Base-by-base conservation (phyloP, 2,329 filamentous ascomycete genomes). In the Diaporthe destruens region DNA sequence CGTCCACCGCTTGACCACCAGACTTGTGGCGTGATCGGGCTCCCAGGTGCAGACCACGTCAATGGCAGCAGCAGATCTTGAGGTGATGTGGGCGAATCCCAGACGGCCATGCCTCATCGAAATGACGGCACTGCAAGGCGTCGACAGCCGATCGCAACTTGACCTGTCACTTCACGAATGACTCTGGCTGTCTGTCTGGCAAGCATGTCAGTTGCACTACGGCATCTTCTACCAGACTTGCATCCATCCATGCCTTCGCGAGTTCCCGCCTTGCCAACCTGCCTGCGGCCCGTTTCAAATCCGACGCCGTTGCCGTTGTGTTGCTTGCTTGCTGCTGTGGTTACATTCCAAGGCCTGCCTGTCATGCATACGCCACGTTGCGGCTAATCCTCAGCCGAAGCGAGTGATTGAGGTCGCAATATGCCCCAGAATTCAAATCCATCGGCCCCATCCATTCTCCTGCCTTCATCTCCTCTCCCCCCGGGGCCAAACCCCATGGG, bases 161-260 rank as follows among this genome's bases (percentile, higher is more conserved):
- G 61, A 65, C 61, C 32, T 65, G 61, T 65, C 61, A 65, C 32
- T 16, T 65, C 44, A 65, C n/a, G n/a, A n/a, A n/a, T 51, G 44
- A 65, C 44, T 65, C 61, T 65, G 44, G 29, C 29, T 29, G 29
- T 2, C 29, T 29, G 29, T 29, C 29, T 29, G 29, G n/a, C n/a
- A n/a, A n/a, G n/a, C n/a, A n/a, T n/a, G n/a, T n/a, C n/a, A n/a
- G n/a, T n/a, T n/a, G n/a, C n/a, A n/a, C n/a, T n/a, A n/a, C n/a
- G n/a, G n/a, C n/a, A n/a, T n/a, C n/a, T 29, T 29, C 29, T 29
- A 29, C 29, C 29, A 29, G 29, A 29, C 29, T 29, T 29, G 2
- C 29, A 29, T 29, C n/a, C n/a, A n/a, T n/a, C n/a, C n/a, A n/a
- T n/a, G n/a, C n/a, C 39, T 11, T 61, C 18, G 44, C 59, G n/a